These are phyloP conservation scores for Suillus clintonianus DNA, from an alignment of 768 basidiomycete species.

Conservation along the genomic window DNA sequence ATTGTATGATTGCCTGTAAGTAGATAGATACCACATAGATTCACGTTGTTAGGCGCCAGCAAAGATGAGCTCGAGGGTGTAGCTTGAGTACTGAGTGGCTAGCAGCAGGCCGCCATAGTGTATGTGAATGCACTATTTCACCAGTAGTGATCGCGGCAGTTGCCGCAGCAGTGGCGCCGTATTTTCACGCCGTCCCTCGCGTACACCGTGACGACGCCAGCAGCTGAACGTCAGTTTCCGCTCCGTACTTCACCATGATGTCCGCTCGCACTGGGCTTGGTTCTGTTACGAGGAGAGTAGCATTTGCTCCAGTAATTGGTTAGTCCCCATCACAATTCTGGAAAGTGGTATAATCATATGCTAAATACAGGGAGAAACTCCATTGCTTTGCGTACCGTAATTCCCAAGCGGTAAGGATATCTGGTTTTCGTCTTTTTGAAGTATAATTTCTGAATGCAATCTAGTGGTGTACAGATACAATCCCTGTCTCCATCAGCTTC, in stretches of 20 bases:
- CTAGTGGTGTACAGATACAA: constrained; percentile 62
- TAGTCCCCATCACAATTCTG: constrained; percentile 10
- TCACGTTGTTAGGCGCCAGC: background rate
- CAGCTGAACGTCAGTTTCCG: too few species aligned
- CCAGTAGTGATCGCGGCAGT: too few species aligned
- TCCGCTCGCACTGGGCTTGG: constrained; percentile 57
- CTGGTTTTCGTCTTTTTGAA: constrained; percentile 8
- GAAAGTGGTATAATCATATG: constrained; percentile 6
- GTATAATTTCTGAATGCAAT: constrained; percentile 1
- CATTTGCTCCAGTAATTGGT: constrained; percentile 38
- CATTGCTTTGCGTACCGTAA: constrained; percentile 26
- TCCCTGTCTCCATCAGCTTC: constrained; percentile 62
- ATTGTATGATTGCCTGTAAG: background rate
- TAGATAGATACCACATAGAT: background rate
- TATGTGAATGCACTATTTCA: too few species aligned
- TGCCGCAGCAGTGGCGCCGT: too few species aligned
- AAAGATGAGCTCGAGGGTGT: background rate
- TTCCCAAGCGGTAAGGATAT: constrained; percentile 46
- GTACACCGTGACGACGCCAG: too few species aligned
- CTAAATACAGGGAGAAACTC: constrained; percentile 36
- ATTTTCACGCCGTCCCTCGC: too few species aligned
- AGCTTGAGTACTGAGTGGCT: too few species aligned
- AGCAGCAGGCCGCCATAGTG: too few species aligned
- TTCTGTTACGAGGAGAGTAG: constrained; percentile 54
- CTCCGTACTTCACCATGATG: constrained; percentile 32